Conservation (phyloP, 1,139 yeast genomes). For the Lodderomyces pseudojiufengensis region DNA sequence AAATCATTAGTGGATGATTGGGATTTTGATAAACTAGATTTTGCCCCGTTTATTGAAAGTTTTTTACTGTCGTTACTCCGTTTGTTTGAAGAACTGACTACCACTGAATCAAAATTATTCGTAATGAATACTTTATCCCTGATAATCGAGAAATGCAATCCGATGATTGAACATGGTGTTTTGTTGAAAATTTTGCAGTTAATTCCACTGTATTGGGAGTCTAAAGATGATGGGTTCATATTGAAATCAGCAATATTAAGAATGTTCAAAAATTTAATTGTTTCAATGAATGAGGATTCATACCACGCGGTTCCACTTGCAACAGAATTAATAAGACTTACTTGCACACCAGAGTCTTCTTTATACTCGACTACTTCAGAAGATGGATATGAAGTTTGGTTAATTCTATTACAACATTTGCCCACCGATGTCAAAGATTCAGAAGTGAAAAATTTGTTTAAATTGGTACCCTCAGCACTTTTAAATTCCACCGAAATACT, state of each 20-base stretch:
- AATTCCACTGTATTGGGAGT: slow-evolving; percentile 76
- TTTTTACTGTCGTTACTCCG: slow-evolving; percentile 47
- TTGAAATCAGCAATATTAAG: slow-evolving; percentile 70
- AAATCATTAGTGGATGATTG: slow-evolving; percentile 75
- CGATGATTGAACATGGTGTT: slow-evolving; percentile 50
- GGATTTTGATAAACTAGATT: slow-evolving; percentile 69
- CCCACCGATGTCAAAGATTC: slow-evolving; percentile 25
- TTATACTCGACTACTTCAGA: slow-evolving; percentile 66
- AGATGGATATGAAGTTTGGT: slow-evolving; percentile 89
- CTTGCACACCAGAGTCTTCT: slow-evolving; percentile 58
- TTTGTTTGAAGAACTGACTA: slow-evolving; percentile 44
- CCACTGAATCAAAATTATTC: slow-evolving; percentile 73
- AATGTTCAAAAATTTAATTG: slow-evolving; percentile 59
- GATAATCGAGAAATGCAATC: slow-evolving; percentile 62
- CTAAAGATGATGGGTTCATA: slow-evolving; percentile 57
- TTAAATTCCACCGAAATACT: slow-evolving; percentile 73
- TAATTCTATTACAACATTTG: slow-evolving; percentile 57
- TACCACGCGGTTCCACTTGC: slow-evolving; percentile 58
- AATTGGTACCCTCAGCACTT: slow-evolving; percentile 47
- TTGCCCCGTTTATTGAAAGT: slow-evolving; percentile 59
- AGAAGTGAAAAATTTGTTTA: slow-evolving; percentile 42
- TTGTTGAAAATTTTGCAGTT: slow-evolving; percentile 53
- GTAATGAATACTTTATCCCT: slow-evolving; percentile 65
- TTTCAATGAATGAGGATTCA: slow-evolving; percentile 64
- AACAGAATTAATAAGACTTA: slow-evolving; percentile 62